Percentiles rank a stretch among this genome's conserved stretches.
These are phyloP conservation scores for Lactarius evosmus DNA, from an alignment of 768 basidiomycete genomes.

Conservation along the genomic window DNA sequence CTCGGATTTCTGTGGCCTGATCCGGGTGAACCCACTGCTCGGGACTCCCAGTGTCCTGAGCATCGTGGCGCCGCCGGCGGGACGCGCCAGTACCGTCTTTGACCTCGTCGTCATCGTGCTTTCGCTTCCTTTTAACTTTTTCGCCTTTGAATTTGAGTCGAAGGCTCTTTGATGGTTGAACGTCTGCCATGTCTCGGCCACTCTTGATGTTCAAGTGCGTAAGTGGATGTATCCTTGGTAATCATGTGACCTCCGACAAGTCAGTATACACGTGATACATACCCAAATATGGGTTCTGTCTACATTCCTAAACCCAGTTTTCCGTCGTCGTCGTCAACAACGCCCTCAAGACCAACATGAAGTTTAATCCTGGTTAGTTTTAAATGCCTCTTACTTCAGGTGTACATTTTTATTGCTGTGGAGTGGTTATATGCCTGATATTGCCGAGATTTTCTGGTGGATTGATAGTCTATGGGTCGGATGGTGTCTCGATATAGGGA, in stretches of 20 bases:
- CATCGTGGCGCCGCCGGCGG: constrained; percentile 47
- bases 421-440: constrained; percentile 30
- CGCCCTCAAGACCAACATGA: constrained; percentile 66
- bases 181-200: constrained; percentile 38
- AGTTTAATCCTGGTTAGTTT: constrained; percentile 78
- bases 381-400: constrained; percentile 29
- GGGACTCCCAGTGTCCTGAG: constrained; percentile 59
- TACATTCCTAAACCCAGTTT: constrained; percentile 25
- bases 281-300: constrained; percentile 22
- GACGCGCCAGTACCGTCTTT: constrained; percentile 46
- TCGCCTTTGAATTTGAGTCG: constrained; percentile 91
- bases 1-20: constrained; percentile 68
- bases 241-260: not conserved
- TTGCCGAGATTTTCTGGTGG: constrained; percentile 38
- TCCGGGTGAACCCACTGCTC: constrained; percentile 82
- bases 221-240: constrained; percentile 32
- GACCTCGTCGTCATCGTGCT: constrained; percentile 48
- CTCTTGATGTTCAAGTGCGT: constrained; percentile 24
- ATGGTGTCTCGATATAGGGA: constrained; percentile 13
- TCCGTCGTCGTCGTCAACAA: constrained; percentile 48
- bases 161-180: constrained; percentile 15
- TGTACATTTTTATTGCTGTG: constrained; percentile 27
- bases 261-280: constrained; percentile 19
- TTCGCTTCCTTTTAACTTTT: constrained; percentile 79
- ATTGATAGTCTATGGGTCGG: constrained; percentile 48